Base-by-base conservation (phyloP, 139 green algal genomes). In the Chlorella sp. region DNA sequence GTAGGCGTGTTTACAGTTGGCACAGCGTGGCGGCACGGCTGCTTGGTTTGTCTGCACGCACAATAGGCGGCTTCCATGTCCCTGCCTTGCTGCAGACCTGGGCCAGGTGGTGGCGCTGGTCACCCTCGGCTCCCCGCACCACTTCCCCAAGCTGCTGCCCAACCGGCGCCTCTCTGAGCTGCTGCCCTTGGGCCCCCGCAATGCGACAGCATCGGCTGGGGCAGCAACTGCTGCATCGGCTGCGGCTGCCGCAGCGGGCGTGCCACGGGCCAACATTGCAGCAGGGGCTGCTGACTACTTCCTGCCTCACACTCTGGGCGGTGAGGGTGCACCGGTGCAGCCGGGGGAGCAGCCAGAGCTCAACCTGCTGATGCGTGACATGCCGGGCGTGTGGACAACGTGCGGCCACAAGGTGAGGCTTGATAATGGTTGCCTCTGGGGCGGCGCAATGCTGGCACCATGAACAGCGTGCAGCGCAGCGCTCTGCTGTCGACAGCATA, bases 321-420 rank as follows among this genome's bases (percentile, higher is more conserved):
- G 32, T 64, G 23, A 6, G 9, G 63, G 25, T 64, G 30, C 60
- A 28, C 36, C 4, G 74, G 30, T 25, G 2, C 21, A 34, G 23
- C 15, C 18, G 32, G 20, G 36, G 70, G 21, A 34, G 70, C 38
- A 56, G 70, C 65, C 12, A 12, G 47, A 78, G 65, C 44, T 78
- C 21, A 72, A 21, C 13, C 25, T 86, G 30, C 4, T 51, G 36
- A 86, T 86, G 82, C 39, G 55, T 32, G 82, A 86, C 72, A 57
- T 86, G 82, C 82, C 82, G 3, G 82, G 39, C 1, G 82, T 86
- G 38, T 86, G 82, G 82, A 81, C 57, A 57, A 82, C 47, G 2
- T 38, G 34, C 39, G 80, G 39, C 41, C 78, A 85, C 78, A 84
- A 85, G 84, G 83, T 87, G 36, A 21, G 47, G 11, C 30, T 7